Base-by-base conservation (phyloP, 345 rosid species). In the Pelargonium nanum region DNA sequence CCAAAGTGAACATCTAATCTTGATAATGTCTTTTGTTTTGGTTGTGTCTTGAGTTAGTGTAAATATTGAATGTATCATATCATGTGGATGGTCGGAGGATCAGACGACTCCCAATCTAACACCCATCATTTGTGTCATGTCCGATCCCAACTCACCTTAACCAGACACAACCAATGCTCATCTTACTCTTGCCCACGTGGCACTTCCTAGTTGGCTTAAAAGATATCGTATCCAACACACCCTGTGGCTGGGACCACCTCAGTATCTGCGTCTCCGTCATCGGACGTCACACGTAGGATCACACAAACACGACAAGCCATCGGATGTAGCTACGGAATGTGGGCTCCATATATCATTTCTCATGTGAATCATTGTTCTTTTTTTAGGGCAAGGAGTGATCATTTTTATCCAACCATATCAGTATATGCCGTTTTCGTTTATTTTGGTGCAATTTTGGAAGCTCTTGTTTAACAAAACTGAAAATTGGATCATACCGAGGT, bases 241-340 rank as follows among this genome's bases (percentile, higher is more conserved):
- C 58, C 58, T 20, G 58, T 10, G 6, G 20, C 34, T 40, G 61
- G 68, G 68, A 56, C 68, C 68, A 65, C 56, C 19, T 23, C 4
- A 44, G 68, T 26, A 57, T 65, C 56, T n/a, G 22, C 19, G 53
- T 53, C 60, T 19, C 34, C 58, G 24, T 63, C 59, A 65, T 24
- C 55, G 56, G 34, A 52, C 62, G 61, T 48, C 62, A 45, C 61
- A 13, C 22, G 21, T 28, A 4, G 34, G 26, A 4, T 25, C 5
- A 56, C 24, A 56, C 10, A 26, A 56, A 56, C 59, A 24, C 59
- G 48, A 26, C 53, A 26, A 59, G n/a, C n/a, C n/a, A n/a, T n/a
- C n/a, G n/a, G n/a, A n/a, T n/a, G n/a, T n/a, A n/a, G n/a, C n/a
- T n/a, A n/a, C n/a, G 40, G 40, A 40, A 40, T 40, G 48, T 40